phyloP scores from a whole-genome alignment of 192 early-diverging fungal species.

The Entomortierella beljakovae region DNA sequence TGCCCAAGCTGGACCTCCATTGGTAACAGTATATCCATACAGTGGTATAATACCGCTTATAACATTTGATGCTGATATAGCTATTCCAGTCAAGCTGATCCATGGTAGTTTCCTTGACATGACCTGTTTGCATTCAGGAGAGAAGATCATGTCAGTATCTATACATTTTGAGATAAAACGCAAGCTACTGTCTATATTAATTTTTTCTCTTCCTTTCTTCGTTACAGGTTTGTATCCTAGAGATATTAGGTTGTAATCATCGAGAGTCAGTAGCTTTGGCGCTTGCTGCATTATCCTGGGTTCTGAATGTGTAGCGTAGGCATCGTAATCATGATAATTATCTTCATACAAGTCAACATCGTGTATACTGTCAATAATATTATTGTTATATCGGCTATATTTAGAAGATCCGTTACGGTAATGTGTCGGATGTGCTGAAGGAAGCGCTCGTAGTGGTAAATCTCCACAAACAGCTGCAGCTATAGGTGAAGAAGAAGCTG shows the following conservation, averaged over 20 bases:
- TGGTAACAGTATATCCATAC: conserved; percentile 26
- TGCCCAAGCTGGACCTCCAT: conserved; percentile 46
- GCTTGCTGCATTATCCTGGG: conserved; percentile 31
- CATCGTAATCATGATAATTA: conserved; percentile 3
- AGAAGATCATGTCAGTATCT: too few species aligned
- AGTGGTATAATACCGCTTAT: conserved; percentile 28
- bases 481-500: neutral
- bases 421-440: conserved; percentile 10
- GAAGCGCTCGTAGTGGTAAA: conserved; percentile 21
- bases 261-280: conserved; percentile 33
- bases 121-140: conserved; percentile 4
- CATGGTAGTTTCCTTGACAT: conserved; percentile 27
- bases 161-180: too few species aligned
- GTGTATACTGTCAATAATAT: conserved; percentile 19
- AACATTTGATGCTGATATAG: conserved; percentile 19
- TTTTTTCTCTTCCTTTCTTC: neutral
- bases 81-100: conserved; percentile 30
- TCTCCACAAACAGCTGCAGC: conserved; percentile 18
- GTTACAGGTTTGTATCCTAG: conserved; percentile 36
- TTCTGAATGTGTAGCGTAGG: conserved; percentile 6
- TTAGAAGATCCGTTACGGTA: neutral
- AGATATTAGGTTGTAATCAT: conserved; percentile 31
- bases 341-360: conserved; percentile 35
- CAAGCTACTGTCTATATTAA: too few species aligned
- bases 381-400: conserved; percentile 4